These are phyloP conservation scores for Penicillium angulare DNA, from an alignment of 495 filamentous ascomycete species.

Conservation along the genomic window DNA sequence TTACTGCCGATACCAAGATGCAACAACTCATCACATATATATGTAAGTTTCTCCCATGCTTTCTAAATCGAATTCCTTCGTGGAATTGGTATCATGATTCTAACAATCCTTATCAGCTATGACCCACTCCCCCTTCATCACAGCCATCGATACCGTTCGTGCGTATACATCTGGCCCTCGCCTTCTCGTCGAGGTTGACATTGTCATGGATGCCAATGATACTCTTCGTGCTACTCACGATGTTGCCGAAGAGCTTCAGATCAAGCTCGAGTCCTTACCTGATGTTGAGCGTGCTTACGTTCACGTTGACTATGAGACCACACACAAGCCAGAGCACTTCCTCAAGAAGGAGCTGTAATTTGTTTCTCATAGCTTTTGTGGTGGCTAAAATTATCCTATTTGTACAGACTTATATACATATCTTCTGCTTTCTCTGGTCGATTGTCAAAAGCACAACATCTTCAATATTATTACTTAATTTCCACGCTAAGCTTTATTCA, in stretches of 20 bases:
- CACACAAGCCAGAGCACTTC: slow-evolving; percentile 85
- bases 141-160: slow-evolving; percentile 88
- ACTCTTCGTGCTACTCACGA: slow-evolving; percentile 82
- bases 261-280: slow-evolving; percentile 88
- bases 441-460: too few species aligned
- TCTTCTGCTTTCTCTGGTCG: too few species aligned
- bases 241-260: slow-evolving; percentile 89
- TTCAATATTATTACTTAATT: too few species aligned
- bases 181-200: slow-evolving; percentile 85
- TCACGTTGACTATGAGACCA: slow-evolving; percentile 96
- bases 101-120: slow-evolving; percentile 54
- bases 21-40: slow-evolving; percentile 97
- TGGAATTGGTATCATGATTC: not conserved
- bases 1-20: slow-evolving; percentile 79
- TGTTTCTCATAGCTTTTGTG: too few species aligned
- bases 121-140: slow-evolving; percentile 81
- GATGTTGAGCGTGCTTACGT: slow-evolving; percentile 95
- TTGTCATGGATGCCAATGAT: slow-evolving; percentile 74
- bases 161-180: slow-evolving; percentile 89
- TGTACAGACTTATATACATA: too few species aligned
- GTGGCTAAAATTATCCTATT: too few species aligned
- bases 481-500: too few species aligned
- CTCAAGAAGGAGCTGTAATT: slow-evolving; percentile 62
- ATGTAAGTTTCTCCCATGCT: slow-evolving; percentile 46
- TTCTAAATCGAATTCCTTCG: too few species aligned